Base-by-base conservation (phyloP, 2,329 filamentous ascomycete genomes). In the Fusarium pseudograminearum region DNA sequence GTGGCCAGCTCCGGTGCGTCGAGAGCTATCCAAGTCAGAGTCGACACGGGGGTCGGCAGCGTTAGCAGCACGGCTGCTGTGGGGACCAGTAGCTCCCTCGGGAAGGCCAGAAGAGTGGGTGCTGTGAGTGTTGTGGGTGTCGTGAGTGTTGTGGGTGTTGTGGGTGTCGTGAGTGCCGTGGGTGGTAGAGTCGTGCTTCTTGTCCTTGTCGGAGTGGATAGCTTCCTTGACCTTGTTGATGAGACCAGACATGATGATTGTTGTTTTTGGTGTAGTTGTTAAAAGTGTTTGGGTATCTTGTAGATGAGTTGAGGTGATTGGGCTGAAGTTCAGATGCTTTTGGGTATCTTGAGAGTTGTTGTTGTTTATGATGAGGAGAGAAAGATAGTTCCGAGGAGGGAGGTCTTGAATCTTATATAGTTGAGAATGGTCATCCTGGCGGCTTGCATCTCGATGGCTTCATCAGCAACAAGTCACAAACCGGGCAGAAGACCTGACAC, bases 211-310 rank as follows among this genome's bases (percentile, higher is more conserved):
- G 65, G 81, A 79, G 73, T 80, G 75, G 61, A 88, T 77, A 67
- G 81, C 84, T 6, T 88, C 85, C 83, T 88, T 88, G 77, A 87
- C 83, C 80, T 88, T 88, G 82, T 88, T 84, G 76, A 87, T 78
- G 74, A 89, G 80, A 72, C 79, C 78, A 78, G 86, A 87, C 86
- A 88, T 89, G 75, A 66, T 87, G 66, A 31, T 10, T 62, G 34
- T 45, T 30, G 34, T 59, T 67, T 45, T 31, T 48, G 41, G 26
- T 51, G 42, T 59, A 51, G 24, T 59, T 47, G 41, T 58, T 53
- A 11, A n/a, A 34, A 26, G 42, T 46, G 22, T 33, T 60, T 67
- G 57, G 65, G 52, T 64, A 70, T 67, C 36, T 65, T 65, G 44
- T 50, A 48, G 42, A 57, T 26, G 38, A 47, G 31, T 41, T 58